phyloP scores from a whole-genome alignment of 495 filamentous ascomycete species.

The Bombardia bombarda region DNA sequence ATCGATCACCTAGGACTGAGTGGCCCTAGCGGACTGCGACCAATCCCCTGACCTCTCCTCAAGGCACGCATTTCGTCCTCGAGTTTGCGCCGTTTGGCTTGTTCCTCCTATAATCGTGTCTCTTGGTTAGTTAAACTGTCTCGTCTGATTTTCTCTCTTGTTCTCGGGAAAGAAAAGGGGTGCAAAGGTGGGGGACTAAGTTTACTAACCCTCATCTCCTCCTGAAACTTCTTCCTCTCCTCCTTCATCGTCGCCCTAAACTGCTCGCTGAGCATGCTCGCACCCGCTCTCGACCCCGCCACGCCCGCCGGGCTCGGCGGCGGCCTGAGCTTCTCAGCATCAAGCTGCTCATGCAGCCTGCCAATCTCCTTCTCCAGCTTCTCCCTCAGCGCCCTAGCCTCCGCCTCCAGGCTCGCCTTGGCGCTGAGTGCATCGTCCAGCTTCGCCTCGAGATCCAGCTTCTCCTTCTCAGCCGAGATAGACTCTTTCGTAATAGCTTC shows the following conservation, averaged over 20 bases:
- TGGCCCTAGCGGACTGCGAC: conserved; percentile 26
- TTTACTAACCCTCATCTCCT: conserved; percentile 41
- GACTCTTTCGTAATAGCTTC: conserved; percentile 79
- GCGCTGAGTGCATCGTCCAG: conserved; percentile 29
- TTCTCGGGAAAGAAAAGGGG: too few relatives aligned
- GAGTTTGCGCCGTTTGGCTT: conserved; percentile 33
- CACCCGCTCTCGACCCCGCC: conserved; percentile 14
- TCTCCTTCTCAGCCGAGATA: conserved; percentile 82
- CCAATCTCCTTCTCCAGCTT: conserved; percentile 28
- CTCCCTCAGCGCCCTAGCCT: conserved; percentile 23
- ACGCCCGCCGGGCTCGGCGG: conserved; percentile 4
- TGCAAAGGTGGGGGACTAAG: too few relatives aligned
- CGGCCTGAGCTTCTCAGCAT: conserved; percentile 33
- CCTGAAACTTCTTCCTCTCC: conserved; percentile 45
- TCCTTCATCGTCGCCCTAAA: conserved; percentile 37
- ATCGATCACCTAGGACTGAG: conserved; percentile 14
- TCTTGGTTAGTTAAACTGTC: too few relatives aligned
- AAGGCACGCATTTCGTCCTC: conserved; percentile 38
- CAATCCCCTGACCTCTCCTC: conserved; percentile 21
- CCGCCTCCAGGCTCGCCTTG: conserved; percentile 27
- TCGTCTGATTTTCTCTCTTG: too few relatives aligned
- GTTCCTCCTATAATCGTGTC: conserved; percentile 44
- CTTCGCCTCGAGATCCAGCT: conserved; percentile 61
- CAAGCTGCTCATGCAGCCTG: conserved; percentile 35
- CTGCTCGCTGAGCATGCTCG: conserved; percentile 31